Evolutionary conservation across 169 alveolate genomes (phyloP).

Genomic region (Plasmodium gaboni): DNA sequence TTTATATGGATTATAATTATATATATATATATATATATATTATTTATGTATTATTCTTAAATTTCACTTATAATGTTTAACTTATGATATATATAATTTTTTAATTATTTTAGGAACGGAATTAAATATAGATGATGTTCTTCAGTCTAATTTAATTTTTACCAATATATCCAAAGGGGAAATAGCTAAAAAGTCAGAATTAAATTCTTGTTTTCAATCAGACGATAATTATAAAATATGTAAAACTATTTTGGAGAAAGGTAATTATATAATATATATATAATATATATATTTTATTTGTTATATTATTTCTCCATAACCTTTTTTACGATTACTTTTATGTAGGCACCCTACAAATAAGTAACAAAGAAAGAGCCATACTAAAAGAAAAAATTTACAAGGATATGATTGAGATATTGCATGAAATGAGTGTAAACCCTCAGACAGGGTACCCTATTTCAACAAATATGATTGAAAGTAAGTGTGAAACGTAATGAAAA

Average conservation of each 20-base stretch:
- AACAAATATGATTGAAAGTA: slow-evolving; percentile 87
- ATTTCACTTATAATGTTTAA: background rate
- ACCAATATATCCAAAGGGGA: slow-evolving; percentile 96
- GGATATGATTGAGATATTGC: slow-evolving; percentile 86
- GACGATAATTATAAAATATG: slow-evolving; percentile 89
- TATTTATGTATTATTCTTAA: background rate
- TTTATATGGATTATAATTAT: no score
- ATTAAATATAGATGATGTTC: slow-evolving; percentile 94
- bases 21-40: background rate
- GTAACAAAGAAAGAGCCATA: slow-evolving; percentile 91
- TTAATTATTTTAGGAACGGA: slow-evolving; percentile 86
- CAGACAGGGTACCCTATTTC: slow-evolving; percentile 91
- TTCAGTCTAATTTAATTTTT: slow-evolving; percentile 92
- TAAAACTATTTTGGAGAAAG: slow-evolving; percentile 94
- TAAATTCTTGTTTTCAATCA: slow-evolving; percentile 92
- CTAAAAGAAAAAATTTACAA: slow-evolving; percentile 86
- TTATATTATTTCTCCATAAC: slow-evolving; percentile 81
- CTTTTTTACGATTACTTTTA: background rate
- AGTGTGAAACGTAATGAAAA: slow-evolving; percentile 8
- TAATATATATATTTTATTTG: slow-evolving; percentile 3
- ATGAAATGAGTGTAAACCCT: slow-evolving; percentile 89
- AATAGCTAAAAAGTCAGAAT: slow-evolving; percentile 92
- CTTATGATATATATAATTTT: background rate
- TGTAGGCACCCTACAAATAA: slow-evolving; percentile 89
- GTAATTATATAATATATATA: slow-evolving; percentile 66